Evolutionary conservation across 1,139 yeast species (phyloP).

Genomic region (Scheffersomyces lignicola): DNA sequence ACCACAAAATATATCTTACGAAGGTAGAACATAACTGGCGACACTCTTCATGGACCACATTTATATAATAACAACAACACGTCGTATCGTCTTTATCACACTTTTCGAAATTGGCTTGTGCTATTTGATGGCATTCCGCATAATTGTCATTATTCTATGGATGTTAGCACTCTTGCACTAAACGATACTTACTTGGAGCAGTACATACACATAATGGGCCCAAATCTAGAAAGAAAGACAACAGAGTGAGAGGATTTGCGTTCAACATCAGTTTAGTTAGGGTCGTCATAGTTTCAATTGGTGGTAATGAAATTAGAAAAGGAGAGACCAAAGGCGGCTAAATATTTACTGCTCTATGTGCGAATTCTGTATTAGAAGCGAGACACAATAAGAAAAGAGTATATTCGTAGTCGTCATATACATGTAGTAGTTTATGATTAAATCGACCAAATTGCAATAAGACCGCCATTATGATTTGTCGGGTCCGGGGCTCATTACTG

Average conservation of each 20-base stretch:
- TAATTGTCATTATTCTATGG: slow-evolving; percentile 9
- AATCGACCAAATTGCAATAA: too few species aligned
- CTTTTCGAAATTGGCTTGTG: slow-evolving; percentile 7
- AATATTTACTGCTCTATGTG: too few species aligned
- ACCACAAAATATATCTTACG: slow-evolving; percentile 7
- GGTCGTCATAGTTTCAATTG: too few species aligned
- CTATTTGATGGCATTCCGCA: slow-evolving; percentile 10
- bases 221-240: slow-evolving; percentile 8
- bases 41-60: slow-evolving; percentile 10
- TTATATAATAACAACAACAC: slow-evolving; percentile 12
- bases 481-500: too few species aligned
- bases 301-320: too few species aligned
- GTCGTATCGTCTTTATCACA: slow-evolving; percentile 8
- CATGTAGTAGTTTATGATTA: too few species aligned
- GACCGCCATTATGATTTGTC: too few species aligned
- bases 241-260: background rate
- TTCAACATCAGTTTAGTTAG: too few species aligned
- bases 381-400: too few species aligned
- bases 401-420: too few species aligned
- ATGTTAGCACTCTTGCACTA: slow-evolving; percentile 2
- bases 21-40: slow-evolving; percentile 10
- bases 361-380: too few species aligned
- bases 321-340: too few species aligned
- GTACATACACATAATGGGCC: slow-evolving; percentile 15
- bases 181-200: background rate